Conservation (phyloP, 2,329 filamentous ascomycete genomes). For the Aspergillus ibericus region DNA sequence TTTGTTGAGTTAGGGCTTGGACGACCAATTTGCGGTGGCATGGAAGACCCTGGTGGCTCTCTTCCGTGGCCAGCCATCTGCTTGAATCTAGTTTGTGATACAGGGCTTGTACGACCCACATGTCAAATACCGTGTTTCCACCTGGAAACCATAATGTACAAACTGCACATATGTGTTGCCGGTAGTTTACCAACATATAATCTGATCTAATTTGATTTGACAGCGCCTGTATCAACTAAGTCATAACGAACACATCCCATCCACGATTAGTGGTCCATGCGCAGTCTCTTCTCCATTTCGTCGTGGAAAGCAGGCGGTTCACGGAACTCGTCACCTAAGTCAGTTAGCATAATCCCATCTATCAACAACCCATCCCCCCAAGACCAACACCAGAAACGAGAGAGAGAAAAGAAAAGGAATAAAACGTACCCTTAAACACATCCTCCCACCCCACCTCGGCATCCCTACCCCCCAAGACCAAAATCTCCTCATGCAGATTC, state of each 20-base stretch:
- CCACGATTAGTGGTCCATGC: slow-evolving; percentile 59
- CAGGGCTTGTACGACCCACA: not conserved
- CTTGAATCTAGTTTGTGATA: not conserved
- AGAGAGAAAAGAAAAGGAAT: slow-evolving; percentile 10
- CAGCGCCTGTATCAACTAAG: not conserved
- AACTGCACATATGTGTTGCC: slow-evolving; percentile 4
- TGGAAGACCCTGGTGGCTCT: not conserved
- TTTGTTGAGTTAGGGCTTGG: not conserved
- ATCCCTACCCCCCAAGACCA: slow-evolving; percentile 69
- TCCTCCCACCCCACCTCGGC: slow-evolving; percentile 86
- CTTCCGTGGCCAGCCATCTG: not conserved
- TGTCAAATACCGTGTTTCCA: not conserved
- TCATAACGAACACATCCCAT: not conserved
- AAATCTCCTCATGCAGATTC: slow-evolving; percentile 84
- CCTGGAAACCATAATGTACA: slow-evolving; percentile 7
- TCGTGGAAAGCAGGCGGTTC: slow-evolving; percentile 74
- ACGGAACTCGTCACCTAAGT: slow-evolving; percentile 65
- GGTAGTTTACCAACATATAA: too few relatives aligned
- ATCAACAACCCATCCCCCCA: not conserved
- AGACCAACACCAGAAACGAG: slow-evolving; percentile 1
- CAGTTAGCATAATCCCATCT: slow-evolving; percentile 7
- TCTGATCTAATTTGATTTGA: not conserved
- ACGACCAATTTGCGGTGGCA: not conserved
- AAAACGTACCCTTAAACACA: slow-evolving; percentile 68
- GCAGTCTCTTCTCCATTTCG: slow-evolving; percentile 90